Conservation (phyloP, 805 yeast species). For the Monosporozyma servazzii region DNA sequence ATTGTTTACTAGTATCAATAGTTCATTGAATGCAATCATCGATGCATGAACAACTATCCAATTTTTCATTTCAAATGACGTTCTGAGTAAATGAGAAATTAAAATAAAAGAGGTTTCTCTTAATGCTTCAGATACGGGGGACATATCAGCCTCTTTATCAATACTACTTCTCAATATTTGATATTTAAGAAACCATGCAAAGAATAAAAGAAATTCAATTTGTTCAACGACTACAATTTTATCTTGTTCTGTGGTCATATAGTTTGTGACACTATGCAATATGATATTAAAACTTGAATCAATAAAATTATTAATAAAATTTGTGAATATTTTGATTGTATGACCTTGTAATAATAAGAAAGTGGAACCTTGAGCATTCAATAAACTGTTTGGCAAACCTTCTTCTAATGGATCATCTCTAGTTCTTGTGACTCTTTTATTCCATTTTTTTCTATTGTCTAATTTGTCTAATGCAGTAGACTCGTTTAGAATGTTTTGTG, state of each 20-base stretch:
- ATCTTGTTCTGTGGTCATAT: slow-evolving; percentile 35
- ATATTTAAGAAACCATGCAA: slow-evolving; percentile 69
- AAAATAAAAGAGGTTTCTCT: slow-evolving; percentile 53
- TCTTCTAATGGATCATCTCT: slow-evolving; percentile 28
- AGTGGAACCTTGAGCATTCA: slow-evolving; percentile 16
- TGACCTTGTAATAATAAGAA: slow-evolving; percentile 27
- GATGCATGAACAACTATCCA: slow-evolving; percentile 63
- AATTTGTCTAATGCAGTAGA: slow-evolving; percentile 51
- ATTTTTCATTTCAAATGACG: slow-evolving; percentile 35
- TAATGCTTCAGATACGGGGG: slow-evolving; percentile 45
- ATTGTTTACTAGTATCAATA: slow-evolving; percentile 38
- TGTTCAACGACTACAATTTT: slow-evolving; percentile 26
- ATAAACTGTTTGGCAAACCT: slow-evolving; percentile 24
- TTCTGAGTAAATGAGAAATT: slow-evolving; percentile 33
- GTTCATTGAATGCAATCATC: slow-evolving; percentile 55
- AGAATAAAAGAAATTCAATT: slow-evolving; percentile 46
- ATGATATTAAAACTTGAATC: slow-evolving; percentile 71
- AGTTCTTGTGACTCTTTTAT: slow-evolving; percentile 28
- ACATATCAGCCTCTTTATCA: slow-evolving; percentile 23
- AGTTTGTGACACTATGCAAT: slow-evolving; percentile 42
- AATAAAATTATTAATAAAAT: slow-evolving; percentile 49
- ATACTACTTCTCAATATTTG: slow-evolving; percentile 36
- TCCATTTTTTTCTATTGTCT: slow-evolving; percentile 64
- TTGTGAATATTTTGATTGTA: slow-evolving; percentile 28
- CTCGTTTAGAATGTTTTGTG: slow-evolving; percentile 52